Percentiles rank a stretch among this genome's conserved stretches.
Conservation (phyloP, 1,284 basidiomycete genomes). For the Pseudozyma pruni region DNA sequence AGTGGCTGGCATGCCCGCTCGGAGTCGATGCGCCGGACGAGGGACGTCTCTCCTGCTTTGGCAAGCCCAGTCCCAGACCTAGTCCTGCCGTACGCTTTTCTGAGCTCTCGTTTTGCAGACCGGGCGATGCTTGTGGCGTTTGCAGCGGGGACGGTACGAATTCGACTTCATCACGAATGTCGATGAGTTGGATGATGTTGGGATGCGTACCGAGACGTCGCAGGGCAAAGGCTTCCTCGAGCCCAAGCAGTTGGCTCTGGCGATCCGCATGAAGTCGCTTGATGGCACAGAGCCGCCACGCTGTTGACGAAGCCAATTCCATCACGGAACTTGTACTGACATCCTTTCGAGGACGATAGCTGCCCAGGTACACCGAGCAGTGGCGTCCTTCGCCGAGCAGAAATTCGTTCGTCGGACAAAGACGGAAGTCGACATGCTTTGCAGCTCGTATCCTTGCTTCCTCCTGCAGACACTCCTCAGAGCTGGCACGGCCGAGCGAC, state of each 20-base stretch:
- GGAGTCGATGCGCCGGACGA: not conserved
- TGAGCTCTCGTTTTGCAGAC: not conserved
- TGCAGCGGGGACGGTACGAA: conserved; percentile 32
- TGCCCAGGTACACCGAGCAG: conserved; percentile 62
- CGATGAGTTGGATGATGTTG: conserved; percentile 59
- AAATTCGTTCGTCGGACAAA: conserved; percentile 56
- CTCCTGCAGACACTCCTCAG: conserved; percentile 58
- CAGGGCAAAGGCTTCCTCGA: conserved; percentile 66
- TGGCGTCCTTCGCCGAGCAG: conserved; percentile 64
- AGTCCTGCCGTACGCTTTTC: not conserved
- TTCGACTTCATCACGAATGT: conserved; percentile 62
- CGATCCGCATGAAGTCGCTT: conserved; percentile 64
- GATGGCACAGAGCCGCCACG: conserved; percentile 64
- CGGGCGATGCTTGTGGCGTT: conserved; percentile 9
- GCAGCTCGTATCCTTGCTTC: conserved; percentile 50
- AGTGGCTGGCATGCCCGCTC: conserved; percentile 12
- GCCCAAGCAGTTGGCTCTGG: conserved; percentile 61
- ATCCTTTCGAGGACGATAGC: conserved; percentile 36
- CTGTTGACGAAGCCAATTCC: not conserved
- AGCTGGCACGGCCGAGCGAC: conserved; percentile 54
- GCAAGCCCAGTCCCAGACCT: conserved; percentile 21
- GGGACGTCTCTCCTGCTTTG: conserved; percentile 1
- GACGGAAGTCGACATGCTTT: conserved; percentile 59
- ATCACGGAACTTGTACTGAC: not conserved
- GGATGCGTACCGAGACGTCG: conserved; percentile 61